Conservation (phyloP, 1,284 basidiomycete genomes). For the Termitomyces sp. region DNA sequence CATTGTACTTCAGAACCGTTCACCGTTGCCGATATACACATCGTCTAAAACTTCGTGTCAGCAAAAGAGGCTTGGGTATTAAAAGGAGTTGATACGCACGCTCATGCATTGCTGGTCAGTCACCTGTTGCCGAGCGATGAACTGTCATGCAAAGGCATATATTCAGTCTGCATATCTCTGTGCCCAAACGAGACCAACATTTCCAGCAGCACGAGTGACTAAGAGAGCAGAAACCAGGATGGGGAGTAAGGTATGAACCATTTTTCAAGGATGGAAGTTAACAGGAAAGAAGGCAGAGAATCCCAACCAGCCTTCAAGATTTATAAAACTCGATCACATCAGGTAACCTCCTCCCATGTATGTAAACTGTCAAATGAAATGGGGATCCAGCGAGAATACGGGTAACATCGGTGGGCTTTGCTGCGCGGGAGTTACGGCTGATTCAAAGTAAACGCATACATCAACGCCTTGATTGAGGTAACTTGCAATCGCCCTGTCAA, state of each 20-base stretch:
- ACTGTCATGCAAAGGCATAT: constrained; percentile 1
- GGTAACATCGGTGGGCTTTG: background rate
- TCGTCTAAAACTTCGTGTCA: constrained; percentile 23
- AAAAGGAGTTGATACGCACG: constrained; percentile 12
- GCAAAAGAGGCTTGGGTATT: background rate
- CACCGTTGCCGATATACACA: constrained; percentile 42
- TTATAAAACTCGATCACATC: constrained; percentile 7
- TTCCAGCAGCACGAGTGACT: constrained; percentile 1
- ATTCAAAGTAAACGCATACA: too few relatives aligned
- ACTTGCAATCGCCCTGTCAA: background rate
- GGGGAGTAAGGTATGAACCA: background rate
- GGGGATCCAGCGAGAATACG: background rate
- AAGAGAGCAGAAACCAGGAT: constrained; percentile 4
- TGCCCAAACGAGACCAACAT: constrained; percentile 3
- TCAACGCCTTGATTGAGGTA: too few relatives aligned
- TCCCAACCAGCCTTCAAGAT: background rate
- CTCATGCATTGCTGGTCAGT: constrained; percentile 19
- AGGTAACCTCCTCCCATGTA: background rate
- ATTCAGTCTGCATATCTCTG: background rate
- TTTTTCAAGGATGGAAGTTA: background rate
- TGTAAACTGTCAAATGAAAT: background rate
- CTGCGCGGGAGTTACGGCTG: background rate
- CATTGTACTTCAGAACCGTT: constrained; percentile 42
- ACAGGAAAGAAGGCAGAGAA: background rate
- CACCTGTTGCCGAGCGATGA: constrained; percentile 12